Percentiles rank a stretch among this genome's conserved stretches.
phyloP scores from a whole-genome alignment of 2,329 filamentous ascomycete species.

The Trichoderma koningiopsis region DNA sequence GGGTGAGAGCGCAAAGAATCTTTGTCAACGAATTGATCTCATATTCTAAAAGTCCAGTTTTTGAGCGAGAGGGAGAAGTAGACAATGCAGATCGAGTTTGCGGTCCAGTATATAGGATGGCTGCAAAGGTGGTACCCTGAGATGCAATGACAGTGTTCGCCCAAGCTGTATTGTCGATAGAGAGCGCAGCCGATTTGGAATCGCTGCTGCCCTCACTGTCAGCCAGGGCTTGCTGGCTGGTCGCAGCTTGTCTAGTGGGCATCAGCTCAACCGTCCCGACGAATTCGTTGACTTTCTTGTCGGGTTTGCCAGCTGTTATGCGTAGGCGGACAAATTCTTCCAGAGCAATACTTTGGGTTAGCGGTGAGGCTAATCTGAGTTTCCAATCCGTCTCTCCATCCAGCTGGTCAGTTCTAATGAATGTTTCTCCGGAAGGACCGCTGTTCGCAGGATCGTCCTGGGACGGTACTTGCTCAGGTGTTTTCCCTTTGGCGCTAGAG shows the following conservation, averaged over 20 bases:
- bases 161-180: constrained; percentile 98
- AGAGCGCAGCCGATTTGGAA: constrained; percentile 69
- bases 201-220: constrained; percentile 38
- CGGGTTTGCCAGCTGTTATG: constrained; percentile 85
- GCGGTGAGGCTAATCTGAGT: constrained; percentile 78
- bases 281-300: constrained; percentile 94
- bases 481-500: constrained; percentile 40
- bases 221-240: constrained; percentile 44
- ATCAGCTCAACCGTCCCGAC: constrained; percentile 81
- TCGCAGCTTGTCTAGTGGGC: constrained; percentile 54
- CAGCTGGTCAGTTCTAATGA: constrained; percentile 95
- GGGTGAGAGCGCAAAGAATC: constrained; percentile 86
- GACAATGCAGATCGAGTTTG: constrained; percentile 94
- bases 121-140: constrained; percentile 82
- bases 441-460: constrained; percentile 38
- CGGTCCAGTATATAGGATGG: constrained; percentile 90
- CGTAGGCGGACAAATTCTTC: constrained; percentile 70
- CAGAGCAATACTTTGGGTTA: constrained; percentile 77
- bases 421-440: constrained; percentile 76
- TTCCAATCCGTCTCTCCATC: constrained; percentile 99
- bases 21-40: constrained; percentile 98
- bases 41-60: constrained; percentile 88
- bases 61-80: constrained; percentile 87
- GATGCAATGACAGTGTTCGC: constrained; percentile 97
- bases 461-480: constrained; percentile 35